Conservation (phyloP, 106 monocot species). For the Dendrobium catenatum region DNA sequence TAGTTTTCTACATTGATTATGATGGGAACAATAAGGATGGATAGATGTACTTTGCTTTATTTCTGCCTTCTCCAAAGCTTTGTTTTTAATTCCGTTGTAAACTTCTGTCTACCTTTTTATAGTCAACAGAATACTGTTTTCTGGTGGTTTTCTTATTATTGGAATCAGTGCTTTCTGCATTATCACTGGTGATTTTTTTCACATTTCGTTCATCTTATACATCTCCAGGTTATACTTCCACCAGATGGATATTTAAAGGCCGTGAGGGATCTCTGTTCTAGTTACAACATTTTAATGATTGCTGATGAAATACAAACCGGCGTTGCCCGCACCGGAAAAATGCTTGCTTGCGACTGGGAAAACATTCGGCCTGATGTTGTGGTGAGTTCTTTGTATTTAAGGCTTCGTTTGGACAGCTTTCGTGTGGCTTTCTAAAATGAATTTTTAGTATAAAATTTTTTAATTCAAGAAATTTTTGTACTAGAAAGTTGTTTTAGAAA, state of each 20-base stretch:
- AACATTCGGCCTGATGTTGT: conserved; percentile 84
- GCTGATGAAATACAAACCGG: conserved; percentile 99
- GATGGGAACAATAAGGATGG: neutral
- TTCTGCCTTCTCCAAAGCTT: neutral
- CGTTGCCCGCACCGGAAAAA: conserved; percentile 81
- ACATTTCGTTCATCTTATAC: neutral
- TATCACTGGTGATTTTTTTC: neutral
- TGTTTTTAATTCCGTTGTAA: neutral
- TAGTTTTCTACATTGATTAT: neutral
- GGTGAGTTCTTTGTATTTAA: conserved; percentile 30
- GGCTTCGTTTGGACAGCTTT: too few relatives aligned
- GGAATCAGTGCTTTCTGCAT: neutral
- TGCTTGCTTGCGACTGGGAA: conserved; percentile 96
- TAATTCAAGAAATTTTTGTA: too few relatives aligned
- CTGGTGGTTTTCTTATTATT: neutral
- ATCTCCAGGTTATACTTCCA: conserved; percentile 75
- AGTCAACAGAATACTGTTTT: neutral
- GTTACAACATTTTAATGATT: conserved; percentile 81
- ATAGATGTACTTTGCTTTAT: neutral
- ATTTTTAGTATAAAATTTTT: too few relatives aligned
- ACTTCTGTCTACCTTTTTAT: neutral
- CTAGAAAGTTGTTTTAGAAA: too few relatives aligned
- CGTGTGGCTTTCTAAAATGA: too few relatives aligned
- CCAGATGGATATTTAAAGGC: conserved; percentile 93
- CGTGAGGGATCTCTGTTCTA: conserved; percentile 75